Evolutionary conservation across 371 early-diverging fungal genomes (phyloP).

Genomic region (Mortierella sp.): DNA sequence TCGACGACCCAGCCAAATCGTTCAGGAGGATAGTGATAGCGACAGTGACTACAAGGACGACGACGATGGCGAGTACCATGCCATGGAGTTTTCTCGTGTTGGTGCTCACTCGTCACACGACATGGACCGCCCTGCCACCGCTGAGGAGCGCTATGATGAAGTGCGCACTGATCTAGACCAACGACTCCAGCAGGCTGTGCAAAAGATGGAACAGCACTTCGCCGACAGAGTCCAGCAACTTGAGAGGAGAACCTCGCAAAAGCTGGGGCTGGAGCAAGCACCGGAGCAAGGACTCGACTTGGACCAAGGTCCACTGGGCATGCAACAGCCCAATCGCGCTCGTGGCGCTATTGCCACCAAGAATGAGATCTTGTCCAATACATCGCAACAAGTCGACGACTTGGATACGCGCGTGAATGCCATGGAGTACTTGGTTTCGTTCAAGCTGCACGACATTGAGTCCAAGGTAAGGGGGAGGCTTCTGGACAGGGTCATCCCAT

Average conservation of each 20-base stretch:
- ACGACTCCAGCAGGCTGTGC: slow-evolving; percentile 24
- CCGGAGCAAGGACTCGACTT: not conserved
- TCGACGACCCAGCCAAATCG: not conserved
- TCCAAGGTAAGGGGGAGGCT: slow-evolving; percentile 17
- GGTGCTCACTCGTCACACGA: too few relatives aligned
- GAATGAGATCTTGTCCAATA: slow-evolving; percentile 29
- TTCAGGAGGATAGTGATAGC: not conserved
- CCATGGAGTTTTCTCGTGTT: too few relatives aligned
- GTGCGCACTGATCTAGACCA: slow-evolving; percentile 14
- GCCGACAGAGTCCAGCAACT: slow-evolving; percentile 22
- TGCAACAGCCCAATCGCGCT: slow-evolving; percentile 6
- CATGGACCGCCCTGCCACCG: too few relatives aligned
- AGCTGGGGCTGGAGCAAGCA: not conserved
- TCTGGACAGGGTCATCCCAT: too few relatives aligned
- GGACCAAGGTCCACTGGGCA: not conserved
- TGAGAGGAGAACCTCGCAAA: slow-evolving; percentile 9
- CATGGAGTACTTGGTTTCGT: slow-evolving; percentile 32
- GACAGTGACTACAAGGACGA: not conserved
- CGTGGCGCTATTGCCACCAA: slow-evolving; percentile 8
- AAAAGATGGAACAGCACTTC: slow-evolving; percentile 21
- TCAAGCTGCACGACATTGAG: slow-evolving; percentile 39
- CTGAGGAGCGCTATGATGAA: slow-evolving; percentile 4
- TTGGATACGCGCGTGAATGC: slow-evolving; percentile 32
- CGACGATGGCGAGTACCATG: too few relatives aligned
- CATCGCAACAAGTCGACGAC: slow-evolving; percentile 27